These are phyloP conservation scores for Trichoderma afroharzianum DNA, from an alignment of 2,329 filamentous ascomycete species.

Conservation along the genomic window DNA sequence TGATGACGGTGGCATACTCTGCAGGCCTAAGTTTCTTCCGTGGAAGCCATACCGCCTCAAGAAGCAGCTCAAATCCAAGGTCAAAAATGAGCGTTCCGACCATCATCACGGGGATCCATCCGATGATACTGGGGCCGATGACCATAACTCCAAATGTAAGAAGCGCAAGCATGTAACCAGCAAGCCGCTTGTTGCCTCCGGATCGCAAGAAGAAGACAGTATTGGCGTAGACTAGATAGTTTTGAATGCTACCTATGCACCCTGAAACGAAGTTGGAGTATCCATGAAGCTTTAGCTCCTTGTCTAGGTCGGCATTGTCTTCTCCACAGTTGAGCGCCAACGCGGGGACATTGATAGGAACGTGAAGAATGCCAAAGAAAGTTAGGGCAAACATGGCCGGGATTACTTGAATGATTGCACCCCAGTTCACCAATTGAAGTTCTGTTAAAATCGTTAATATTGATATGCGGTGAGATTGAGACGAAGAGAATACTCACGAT, in stretches of 20 bases:
- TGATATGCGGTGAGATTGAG: not conserved
- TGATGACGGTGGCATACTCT: conserved; percentile 85
- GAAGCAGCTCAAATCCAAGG: conserved; percentile 84
- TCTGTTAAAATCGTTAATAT: conserved; percentile 46
- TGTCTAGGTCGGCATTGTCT: conserved; percentile 86
- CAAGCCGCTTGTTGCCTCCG: conserved; percentile 81
- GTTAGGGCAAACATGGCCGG: conserved; percentile 96
- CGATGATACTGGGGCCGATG: conserved; percentile 81
- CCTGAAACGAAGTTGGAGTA: conserved; percentile 91
- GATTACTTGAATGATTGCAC: conserved; percentile 75
- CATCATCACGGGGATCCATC: conserved; percentile 94
- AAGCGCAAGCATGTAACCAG: conserved; percentile 77
- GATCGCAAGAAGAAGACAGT: conserved; percentile 95
- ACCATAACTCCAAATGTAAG: conserved; percentile 80
- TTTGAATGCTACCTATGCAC: conserved; percentile 82
- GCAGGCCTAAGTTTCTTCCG: conserved; percentile 81
- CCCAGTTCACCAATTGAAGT: conserved; percentile 77
- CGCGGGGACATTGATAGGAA: conserved; percentile 96
- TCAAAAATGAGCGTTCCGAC: conserved; percentile 94
- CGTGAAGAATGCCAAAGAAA: conserved; percentile 95
- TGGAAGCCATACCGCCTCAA: conserved; percentile 84
- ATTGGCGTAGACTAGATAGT: conserved; percentile 97
- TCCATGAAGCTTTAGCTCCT: conserved; percentile 88
- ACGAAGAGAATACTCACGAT: conserved; percentile 58
- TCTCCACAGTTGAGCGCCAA: conserved; percentile 86